Conservation (phyloP, 2,329 filamentous ascomycete genomes). For the Ceratocystis papillata region DNA sequence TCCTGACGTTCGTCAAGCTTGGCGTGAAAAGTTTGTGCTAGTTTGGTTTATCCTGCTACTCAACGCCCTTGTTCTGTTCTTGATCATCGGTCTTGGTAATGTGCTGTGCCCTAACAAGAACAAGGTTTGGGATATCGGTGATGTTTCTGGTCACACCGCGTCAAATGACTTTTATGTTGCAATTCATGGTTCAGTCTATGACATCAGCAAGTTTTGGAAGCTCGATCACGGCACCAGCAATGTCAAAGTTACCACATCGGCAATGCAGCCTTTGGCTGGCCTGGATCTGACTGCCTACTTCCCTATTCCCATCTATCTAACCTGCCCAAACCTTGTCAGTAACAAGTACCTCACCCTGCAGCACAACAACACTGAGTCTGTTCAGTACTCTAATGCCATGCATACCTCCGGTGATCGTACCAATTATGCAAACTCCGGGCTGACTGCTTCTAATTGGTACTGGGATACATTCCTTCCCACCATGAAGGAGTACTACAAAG, state of each 20-base stretch:
- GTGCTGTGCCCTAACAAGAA: constrained; percentile 82
- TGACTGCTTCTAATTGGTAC: constrained; percentile 68
- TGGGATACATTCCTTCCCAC: constrained; percentile 57
- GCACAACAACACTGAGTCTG: constrained; percentile 49
- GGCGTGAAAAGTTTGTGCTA: constrained; percentile 87
- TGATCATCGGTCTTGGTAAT: constrained; percentile 76
- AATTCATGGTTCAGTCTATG: constrained; percentile 80
- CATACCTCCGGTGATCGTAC: constrained; percentile 61
- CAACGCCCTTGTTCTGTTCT: constrained; percentile 78
- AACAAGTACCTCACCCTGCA: constrained; percentile 46
- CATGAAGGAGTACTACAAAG: constrained; percentile 80
- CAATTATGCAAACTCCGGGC: constrained; percentile 43
- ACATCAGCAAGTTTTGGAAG: constrained; percentile 80
- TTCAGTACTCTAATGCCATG: constrained; percentile 43
- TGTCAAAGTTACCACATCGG: constrained; percentile 47
- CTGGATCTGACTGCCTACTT: constrained; percentile 78
- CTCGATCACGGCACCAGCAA: constrained; percentile 67
- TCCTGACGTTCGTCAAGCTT: constrained; percentile 91
- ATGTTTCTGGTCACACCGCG: constrained; percentile 62
- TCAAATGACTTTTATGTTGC: constrained; percentile 74
- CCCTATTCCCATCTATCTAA: constrained; percentile 59
- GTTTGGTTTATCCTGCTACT: constrained; percentile 68
- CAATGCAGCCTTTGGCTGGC: constrained; percentile 72
- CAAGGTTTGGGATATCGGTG: constrained; percentile 68
- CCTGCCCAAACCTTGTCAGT: constrained; percentile 63